Conservation (phyloP, 2,329 filamentous ascomycete genomes). For the Chaetothyriales sp. region DNA sequence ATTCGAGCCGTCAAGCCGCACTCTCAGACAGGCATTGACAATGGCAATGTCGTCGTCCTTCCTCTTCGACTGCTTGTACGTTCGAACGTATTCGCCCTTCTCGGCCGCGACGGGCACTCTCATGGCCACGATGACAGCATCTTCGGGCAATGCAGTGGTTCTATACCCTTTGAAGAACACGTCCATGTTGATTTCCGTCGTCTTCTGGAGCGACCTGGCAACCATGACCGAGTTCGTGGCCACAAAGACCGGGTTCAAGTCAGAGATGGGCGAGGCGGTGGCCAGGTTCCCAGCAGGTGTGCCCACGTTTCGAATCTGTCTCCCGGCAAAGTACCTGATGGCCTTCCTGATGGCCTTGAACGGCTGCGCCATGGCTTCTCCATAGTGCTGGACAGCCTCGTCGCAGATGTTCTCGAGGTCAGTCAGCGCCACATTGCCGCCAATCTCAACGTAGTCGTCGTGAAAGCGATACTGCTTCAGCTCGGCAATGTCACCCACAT, state of each 20-base stretch:
- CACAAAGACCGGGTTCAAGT: slow-evolving; percentile 87
- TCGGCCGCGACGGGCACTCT: slow-evolving; percentile 63
- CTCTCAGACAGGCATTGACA: slow-evolving; percentile 70
- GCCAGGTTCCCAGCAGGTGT: slow-evolving; percentile 88
- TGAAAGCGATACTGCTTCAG: slow-evolving; percentile 66
- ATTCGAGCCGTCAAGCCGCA: slow-evolving; percentile 54
- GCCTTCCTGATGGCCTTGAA: slow-evolving; percentile 90
- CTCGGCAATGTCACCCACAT: slow-evolving; percentile 83
- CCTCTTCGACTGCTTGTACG: slow-evolving; percentile 92
- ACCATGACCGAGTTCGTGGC: slow-evolving; percentile 69
- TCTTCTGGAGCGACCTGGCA: slow-evolving; percentile 58
- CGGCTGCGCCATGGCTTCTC: slow-evolving; percentile 53
- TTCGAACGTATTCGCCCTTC: slow-evolving; percentile 68
- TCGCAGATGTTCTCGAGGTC: slow-evolving; percentile 77
- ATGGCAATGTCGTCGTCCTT: slow-evolving; percentile 99
- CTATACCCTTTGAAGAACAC: slow-evolving; percentile 89
- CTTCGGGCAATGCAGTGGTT: slow-evolving; percentile 60
- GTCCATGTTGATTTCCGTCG: slow-evolving; percentile 77
- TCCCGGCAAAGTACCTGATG: slow-evolving; percentile 81
- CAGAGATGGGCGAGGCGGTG: slow-evolving; percentile 90
- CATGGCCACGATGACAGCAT: slow-evolving; percentile 74
- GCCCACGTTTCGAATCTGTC: slow-evolving; percentile 94
- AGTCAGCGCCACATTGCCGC: slow-evolving; percentile 81
- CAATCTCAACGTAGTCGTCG: slow-evolving; percentile 73
- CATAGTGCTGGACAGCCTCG: slow-evolving; percentile 66